Evolutionary conservation across 2,329 filamentous ascomycete genomes (phyloP), one percentile per base, ranked within the genome.

Genomic region (Fusarium sp.): DNA sequence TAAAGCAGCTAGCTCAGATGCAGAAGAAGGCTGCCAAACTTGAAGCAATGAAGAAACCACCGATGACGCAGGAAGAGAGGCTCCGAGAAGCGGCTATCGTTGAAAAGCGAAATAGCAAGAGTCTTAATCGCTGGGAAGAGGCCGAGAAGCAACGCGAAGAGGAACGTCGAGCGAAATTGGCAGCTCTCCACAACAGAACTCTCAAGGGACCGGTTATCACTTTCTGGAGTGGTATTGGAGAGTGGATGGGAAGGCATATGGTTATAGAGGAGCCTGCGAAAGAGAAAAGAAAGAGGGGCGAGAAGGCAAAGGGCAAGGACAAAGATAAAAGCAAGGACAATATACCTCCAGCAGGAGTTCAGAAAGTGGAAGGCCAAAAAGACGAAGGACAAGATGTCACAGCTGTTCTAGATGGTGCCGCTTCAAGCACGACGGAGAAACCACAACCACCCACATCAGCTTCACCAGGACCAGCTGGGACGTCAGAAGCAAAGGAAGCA

Each of bases 81-180:
- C 85, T 98, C 28, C 90, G 89, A 28, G 93, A 97, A 80, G 94
- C 94, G 2, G 93, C 91, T 20, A 83, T 90, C 55, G 90, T 97
- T 9, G 96, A 98, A 80, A 91, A 92, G 79, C 86, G 90, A 74
- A 98, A 99, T 79, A 88, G 91, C 72, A 97, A 93, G 85, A 98
- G 92, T 79, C 82, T 97, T 76, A 98, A 95, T 76, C 87, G 93
- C 59, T 98, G 95, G 94, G 94, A 98, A 79, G 92, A 93, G 79
- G 93, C 93, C 9, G 96, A 99, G 81, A 94, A 93, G 80, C 90
- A 92, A 78, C 89, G 95, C 62, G 92, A 94, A 71, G 93, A 95
- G 74, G 92, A 97, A 76, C 88, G 95, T 66, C 88, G 89, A 69
- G 92, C 90, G 42, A 95, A 92, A 80, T 84, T 98, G 49, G 94